Base-by-base conservation (phyloP, 225 moss, liverwort and hornwort species). In the Antitrichia curtipendula region DNA sequence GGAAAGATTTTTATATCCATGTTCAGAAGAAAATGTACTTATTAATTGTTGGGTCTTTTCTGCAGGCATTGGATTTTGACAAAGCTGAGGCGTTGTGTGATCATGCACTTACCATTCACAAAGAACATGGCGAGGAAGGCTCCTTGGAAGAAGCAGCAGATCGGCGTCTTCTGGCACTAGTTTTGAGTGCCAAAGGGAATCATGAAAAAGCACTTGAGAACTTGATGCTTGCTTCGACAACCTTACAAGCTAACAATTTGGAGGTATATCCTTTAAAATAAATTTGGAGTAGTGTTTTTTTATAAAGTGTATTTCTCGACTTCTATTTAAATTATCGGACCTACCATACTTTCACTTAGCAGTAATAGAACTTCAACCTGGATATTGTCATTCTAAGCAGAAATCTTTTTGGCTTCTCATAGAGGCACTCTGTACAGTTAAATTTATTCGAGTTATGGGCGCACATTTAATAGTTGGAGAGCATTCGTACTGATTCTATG, bases 121-220 rank as follows among this genome's bases (percentile, higher is more conserved):
- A 94, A 88, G 95, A 97, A 80, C 90, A 95, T 88, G 90, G 90
- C 75, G 91, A 92, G 71, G 87, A 90, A 75, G 94, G 90, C 58
- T 95, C 96, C 18, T 88, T 97, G 90, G 99, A 99, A 88, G 97
- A 99, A 91, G 97, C 97, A 45, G 95, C 96, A 65, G 99, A 99
- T 92, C 86, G 96, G 82, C 95, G 96, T 75, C 91, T 99, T 73
- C 92, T 99, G 92, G 99, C 97, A 53, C 86, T 97, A 88, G 89
- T 99, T 82, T 95, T 94, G 91, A 97, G 96, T 92, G 96, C 95
- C 40, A 99, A 96, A 78, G 99, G 96, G 60, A 93, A 95, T 61
- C 93, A 99, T 90, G 99, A 97, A 60, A 90, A 89, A 57, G 95
- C 99, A 36, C 89, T 99, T 20, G 97, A 99, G 91, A 95, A 99